Evolutionary conservation across 2,329 filamentous ascomycete genomes (phyloP).

Genomic region (Beauveria pseudobassiana): DNA sequence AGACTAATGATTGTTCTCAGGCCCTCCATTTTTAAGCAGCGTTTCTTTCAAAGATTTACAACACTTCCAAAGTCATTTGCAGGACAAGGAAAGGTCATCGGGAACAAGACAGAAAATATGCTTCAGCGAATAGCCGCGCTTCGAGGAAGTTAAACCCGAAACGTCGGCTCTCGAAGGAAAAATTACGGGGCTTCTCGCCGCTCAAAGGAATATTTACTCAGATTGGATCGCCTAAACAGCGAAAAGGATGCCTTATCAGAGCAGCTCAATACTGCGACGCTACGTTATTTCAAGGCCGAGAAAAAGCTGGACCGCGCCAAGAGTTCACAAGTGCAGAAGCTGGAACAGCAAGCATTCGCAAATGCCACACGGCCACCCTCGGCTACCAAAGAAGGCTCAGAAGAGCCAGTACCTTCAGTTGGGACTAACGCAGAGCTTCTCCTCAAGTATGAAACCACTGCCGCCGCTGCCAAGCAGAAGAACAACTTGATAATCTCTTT

Average conservation of each 20-base stretch:
- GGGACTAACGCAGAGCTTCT: slow-evolving; percentile 60
- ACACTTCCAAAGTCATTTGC: slow-evolving; percentile 76
- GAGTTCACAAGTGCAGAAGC: slow-evolving; percentile 81
- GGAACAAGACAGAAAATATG: slow-evolving; percentile 63
- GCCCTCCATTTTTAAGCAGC: slow-evolving; percentile 48
- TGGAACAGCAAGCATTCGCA: slow-evolving; percentile 81
- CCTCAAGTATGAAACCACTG: slow-evolving; percentile 66
- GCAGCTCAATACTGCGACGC: slow-evolving; percentile 78
- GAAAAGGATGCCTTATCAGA: slow-evolving; percentile 84
- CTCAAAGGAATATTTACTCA: slow-evolving; percentile 70
- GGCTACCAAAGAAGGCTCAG: slow-evolving; percentile 35
- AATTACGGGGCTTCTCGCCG: slow-evolving; percentile 66
- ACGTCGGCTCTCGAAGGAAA: slow-evolving; percentile 65
- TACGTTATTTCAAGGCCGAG: slow-evolving; percentile 91
- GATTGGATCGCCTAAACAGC: slow-evolving; percentile 64
- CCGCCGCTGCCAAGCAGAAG: slow-evolving; percentile 72
- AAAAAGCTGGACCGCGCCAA: slow-evolving; percentile 87
- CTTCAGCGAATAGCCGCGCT: slow-evolving; percentile 48
- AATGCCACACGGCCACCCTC: slow-evolving; percentile 48
- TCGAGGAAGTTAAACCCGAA: slow-evolving; percentile 55
- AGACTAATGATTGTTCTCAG: slow-evolving; percentile 25
- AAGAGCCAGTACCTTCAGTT: slow-evolving; percentile 42
- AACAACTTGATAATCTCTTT: slow-evolving; percentile 75
- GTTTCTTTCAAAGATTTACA: slow-evolving; percentile 55
- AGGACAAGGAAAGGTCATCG: slow-evolving; percentile 68